phyloP scores from a whole-genome alignment of 2,329 filamentous ascomycete genomes.

The Claviceps pazoutovae region DNA sequence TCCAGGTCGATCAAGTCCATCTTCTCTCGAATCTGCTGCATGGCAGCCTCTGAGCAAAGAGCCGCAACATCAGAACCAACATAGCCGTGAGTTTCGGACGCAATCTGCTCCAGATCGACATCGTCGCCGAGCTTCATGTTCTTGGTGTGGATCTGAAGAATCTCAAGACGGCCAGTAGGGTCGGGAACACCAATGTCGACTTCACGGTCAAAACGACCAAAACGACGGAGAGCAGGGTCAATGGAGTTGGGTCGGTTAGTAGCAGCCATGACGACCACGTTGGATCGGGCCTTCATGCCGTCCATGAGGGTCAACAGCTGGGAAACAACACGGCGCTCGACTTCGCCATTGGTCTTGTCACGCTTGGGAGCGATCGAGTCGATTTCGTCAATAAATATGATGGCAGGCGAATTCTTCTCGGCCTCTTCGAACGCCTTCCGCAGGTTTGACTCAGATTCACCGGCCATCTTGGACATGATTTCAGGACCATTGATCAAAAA shows the following conservation, averaged over 20 bases:
- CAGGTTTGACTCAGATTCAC: constrained; percentile 96
- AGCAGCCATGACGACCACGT: constrained; percentile 97
- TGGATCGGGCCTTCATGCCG: constrained; percentile 98
- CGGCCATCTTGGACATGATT: constrained; percentile 99
- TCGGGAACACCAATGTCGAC: constrained; percentile 97
- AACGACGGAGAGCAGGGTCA: constrained; percentile 91
- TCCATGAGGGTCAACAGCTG: constrained; percentile 98
- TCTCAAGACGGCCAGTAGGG: constrained; percentile 95
- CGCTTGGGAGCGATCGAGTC: constrained; percentile 98
- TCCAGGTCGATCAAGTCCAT: constrained; percentile 99
- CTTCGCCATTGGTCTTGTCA: constrained; percentile 98
- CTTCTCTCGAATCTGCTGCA: constrained; percentile 99
- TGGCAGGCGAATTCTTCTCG: constrained; percentile 97
- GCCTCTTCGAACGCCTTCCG: constrained; percentile 99
- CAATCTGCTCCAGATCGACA: constrained; percentile 92
- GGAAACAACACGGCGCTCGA: constrained; percentile 95
- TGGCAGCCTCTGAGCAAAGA: constrained; percentile 95
- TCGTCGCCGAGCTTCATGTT: constrained; percentile 99
- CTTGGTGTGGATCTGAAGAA: constrained; percentile 99
- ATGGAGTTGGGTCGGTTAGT: constrained; percentile 99
- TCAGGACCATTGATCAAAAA: constrained; percentile 98
- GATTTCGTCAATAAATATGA: constrained; percentile 99
- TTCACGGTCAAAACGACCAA: constrained; percentile 97
- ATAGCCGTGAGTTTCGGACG: constrained; percentile 95
- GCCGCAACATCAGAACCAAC: constrained; percentile 97